Evolutionary conservation across 768 basidiomycete species (phyloP).

Genomic region (Symmetrospora coprosmae): DNA sequence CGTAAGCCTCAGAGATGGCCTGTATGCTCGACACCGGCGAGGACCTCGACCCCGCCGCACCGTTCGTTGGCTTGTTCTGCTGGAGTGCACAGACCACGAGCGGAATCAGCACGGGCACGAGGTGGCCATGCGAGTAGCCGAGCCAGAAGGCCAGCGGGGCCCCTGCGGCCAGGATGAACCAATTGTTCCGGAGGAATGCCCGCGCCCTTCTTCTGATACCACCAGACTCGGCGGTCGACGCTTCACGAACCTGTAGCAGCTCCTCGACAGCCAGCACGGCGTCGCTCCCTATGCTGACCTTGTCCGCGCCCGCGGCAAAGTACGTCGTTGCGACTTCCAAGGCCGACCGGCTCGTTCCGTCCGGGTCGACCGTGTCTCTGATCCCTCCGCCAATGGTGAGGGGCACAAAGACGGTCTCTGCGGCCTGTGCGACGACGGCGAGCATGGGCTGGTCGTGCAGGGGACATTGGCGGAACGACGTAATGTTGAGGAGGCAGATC

Average conservation of each 20-base stretch:
- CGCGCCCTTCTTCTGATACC: no score
- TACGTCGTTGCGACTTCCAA: conserved; percentile 90
- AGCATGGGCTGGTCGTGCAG: conserved; percentile 96
- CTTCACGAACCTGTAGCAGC: conserved; percentile 41
- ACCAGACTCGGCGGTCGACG: no score
- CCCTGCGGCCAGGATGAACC: no score
- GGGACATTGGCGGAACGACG: conserved; percentile 93
- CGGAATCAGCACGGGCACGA: no score
- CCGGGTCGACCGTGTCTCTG: conserved; percentile 87
- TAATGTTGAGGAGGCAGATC: conserved; percentile 95
- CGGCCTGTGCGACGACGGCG: conserved; percentile 77
- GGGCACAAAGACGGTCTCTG: conserved; percentile 85
- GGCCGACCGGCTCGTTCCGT: conserved; percentile 71
- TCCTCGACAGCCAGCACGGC: conserved; percentile 88
- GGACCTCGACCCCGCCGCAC: conserved; percentile 51
- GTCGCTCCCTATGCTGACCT: conserved; percentile 93
- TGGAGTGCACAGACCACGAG: no score
- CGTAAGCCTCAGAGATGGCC: conserved; percentile 75
- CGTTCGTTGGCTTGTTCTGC: conserved; percentile 28
- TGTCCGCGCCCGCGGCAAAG: conserved; percentile 95
- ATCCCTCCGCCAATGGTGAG: conserved; percentile 97
- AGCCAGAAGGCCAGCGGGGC: no score
- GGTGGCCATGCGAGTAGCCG: no score
- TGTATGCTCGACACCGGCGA: conserved; percentile 94
- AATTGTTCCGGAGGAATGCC: no score